phyloP scores from a whole-genome alignment of 2,329 filamentous ascomycete genomes.

The Cordyceps sp. region DNA sequence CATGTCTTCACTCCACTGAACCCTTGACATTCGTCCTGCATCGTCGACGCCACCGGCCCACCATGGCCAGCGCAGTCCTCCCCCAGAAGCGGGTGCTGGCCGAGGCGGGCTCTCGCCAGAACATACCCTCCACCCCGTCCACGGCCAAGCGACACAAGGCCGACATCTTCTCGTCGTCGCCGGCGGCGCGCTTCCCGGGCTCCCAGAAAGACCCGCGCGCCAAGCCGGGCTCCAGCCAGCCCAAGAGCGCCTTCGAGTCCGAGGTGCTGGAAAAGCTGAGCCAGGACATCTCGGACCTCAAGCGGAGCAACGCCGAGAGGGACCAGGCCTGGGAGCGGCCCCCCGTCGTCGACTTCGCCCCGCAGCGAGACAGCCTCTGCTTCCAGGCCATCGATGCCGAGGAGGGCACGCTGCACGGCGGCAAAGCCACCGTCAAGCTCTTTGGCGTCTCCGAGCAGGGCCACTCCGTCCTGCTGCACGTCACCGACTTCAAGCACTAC shows the following conservation, averaged over 20 bases:
- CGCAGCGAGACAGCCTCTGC: constrained; percentile 51
- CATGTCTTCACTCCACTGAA: not conserved
- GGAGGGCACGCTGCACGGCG: constrained; percentile 68
- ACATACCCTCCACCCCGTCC: constrained; percentile 37
- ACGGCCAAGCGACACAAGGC: constrained; percentile 72
- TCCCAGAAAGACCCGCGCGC: constrained; percentile 46
- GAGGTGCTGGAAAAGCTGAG: constrained; percentile 92
- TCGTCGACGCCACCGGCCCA: constrained; percentile 1
- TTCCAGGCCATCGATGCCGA: constrained; percentile 96
- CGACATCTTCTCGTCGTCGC: constrained; percentile 41
- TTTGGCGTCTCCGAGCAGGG: constrained; percentile 78
- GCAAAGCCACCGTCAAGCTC: constrained; percentile 65
- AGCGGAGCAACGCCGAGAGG: constrained; percentile 75
- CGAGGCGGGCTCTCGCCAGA: constrained; percentile 49
- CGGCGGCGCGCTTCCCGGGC: constrained; percentile 39
- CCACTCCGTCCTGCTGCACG: constrained; percentile 86
- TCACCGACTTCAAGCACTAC: constrained; percentile 92
- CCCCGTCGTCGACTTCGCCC: constrained; percentile 31
- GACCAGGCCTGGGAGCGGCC: constrained; percentile 79
- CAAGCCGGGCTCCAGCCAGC: constrained; percentile 53
- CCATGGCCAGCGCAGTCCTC: constrained; percentile 33
- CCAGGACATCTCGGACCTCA: constrained; percentile 76
- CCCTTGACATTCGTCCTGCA: not conserved
- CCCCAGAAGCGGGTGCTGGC: constrained; percentile 60
- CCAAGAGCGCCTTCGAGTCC: constrained; percentile 83